Evolutionary conservation across 345 rosid species (phyloP).

Genomic region (Populus simonii): DNA sequence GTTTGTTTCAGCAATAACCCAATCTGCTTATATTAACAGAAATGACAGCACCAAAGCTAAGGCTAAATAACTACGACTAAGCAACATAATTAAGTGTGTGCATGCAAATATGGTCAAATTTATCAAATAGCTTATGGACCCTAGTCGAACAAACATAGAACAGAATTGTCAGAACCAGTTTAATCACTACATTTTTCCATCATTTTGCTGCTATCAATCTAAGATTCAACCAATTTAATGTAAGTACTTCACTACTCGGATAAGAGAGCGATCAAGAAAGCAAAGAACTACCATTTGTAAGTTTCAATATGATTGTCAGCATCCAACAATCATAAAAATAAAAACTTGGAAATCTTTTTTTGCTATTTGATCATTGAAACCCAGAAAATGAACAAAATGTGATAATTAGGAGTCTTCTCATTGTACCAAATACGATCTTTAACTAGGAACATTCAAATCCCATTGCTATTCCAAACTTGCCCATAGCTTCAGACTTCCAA

Average conservation of each 20-base stretch:
- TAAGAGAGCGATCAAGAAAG: background rate
- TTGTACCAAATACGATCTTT: background rate
- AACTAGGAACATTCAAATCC: background rate
- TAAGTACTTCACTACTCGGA: background rate
- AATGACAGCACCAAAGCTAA: too few species aligned
- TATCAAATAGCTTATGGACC: too few species aligned
- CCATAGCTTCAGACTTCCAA: background rate
- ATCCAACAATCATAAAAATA: background rate
- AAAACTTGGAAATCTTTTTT: background rate
- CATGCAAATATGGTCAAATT: too few species aligned
- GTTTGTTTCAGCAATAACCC: too few species aligned
- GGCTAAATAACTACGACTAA: too few species aligned
- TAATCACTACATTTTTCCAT: background rate
- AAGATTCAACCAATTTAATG: background rate
- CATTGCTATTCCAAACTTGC: background rate
- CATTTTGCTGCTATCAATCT: background rate
- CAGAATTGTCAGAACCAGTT: too few species aligned
- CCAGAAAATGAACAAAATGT: too few species aligned
- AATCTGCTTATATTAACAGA: too few species aligned
- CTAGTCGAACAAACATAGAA: too few species aligned
- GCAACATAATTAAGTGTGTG: too few species aligned
- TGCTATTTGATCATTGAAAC: background rate
- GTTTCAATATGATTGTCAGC: background rate
- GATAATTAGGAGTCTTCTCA: background rate
- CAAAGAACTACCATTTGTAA: background rate